Evolutionary conservation across 73 alveolate genomes (phyloP), one percentile per base, ranked within the genome.

Genomic region (Stentor roeselii): DNA sequence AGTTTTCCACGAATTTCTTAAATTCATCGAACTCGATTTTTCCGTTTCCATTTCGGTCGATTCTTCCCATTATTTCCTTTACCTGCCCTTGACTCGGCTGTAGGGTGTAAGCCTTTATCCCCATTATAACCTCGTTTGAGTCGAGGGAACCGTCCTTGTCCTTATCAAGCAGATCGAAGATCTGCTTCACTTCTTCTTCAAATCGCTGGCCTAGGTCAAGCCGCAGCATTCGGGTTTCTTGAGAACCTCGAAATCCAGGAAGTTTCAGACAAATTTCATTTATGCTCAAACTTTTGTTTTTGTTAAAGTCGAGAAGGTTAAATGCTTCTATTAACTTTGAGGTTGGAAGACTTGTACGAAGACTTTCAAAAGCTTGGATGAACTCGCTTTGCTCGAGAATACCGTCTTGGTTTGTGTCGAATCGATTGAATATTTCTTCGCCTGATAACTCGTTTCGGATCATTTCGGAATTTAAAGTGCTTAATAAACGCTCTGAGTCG

Each of bases 121-220:
- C 80, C 14, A 21, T 36, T 1, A 32, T 67, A 30, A 67, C 34
- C 34, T 67, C 80, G 34, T 67, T 67, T 27, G 21, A 67, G 34
- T 67, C 37, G 27, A 67, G 14, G 14, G 37, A 67, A 1, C 80
- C 80, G 34, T 67, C 80, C 34, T 67, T 67, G 37, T 67, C 80
- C 11, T 11, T 67, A 2, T 67, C 80, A 21, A 67, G 80, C 80
- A 67, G 21, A 21, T n/a, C 37, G 37, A 67, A 67, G 34, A 67
- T 21, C 80, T 67, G 42, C 11, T 34, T 67, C 21, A 67, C 37
- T 67, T 67, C 80, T 67, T 21, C 80, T 36, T 67, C 80, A 67
- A 67, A 67, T 67, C 37, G 37, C 41, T 67, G 80, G 80, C 80
- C 80, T 30, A 67, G 37, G 80, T 67, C 80, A 21, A 67, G 37